These are phyloP conservation scores for Suhomyces prunicola DNA, from an alignment of 805 yeast species.

Conservation along the genomic window DNA sequence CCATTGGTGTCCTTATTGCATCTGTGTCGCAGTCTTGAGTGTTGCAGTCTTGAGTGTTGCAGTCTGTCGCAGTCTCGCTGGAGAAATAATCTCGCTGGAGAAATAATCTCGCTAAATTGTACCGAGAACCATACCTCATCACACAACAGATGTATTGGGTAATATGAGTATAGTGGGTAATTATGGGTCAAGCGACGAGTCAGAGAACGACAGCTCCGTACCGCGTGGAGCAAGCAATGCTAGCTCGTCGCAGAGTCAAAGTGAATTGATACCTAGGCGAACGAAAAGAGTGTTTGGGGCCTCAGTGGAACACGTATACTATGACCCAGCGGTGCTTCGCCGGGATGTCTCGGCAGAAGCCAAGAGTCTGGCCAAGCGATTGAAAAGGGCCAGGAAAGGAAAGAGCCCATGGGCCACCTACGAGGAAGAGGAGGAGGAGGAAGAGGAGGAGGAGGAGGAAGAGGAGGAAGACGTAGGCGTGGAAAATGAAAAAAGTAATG, in stretches of 20 bases:
- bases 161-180: constrained; percentile 14
- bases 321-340: constrained; percentile 20
- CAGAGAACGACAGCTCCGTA: not conserved
- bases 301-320: constrained; percentile 35
- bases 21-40: no score
- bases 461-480: constrained; percentile 17
- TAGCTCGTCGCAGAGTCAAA: not conserved
- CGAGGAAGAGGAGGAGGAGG: constrained; percentile 9
- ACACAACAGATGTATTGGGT: not conserved
- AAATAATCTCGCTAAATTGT: no score
- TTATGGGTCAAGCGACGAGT: constrained; percentile 25
- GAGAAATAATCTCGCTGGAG: no score
- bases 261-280: not conserved
- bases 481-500: constrained; percentile 8
- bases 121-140: no score
- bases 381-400: constrained; percentile 39
- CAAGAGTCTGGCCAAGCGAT: constrained; percentile 17
- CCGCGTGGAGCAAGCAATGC: not conserved
- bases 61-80: no score
- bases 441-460: constrained; percentile 11
- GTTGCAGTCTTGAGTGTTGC: no score
- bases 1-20: no score
- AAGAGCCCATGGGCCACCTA: constrained; percentile 60
- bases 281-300: constrained; percentile 23
- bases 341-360: not conserved